phyloP scores from a whole-genome alignment of 2,329 filamentous ascomycete genomes.

The Sporothrix luriei region DNA sequence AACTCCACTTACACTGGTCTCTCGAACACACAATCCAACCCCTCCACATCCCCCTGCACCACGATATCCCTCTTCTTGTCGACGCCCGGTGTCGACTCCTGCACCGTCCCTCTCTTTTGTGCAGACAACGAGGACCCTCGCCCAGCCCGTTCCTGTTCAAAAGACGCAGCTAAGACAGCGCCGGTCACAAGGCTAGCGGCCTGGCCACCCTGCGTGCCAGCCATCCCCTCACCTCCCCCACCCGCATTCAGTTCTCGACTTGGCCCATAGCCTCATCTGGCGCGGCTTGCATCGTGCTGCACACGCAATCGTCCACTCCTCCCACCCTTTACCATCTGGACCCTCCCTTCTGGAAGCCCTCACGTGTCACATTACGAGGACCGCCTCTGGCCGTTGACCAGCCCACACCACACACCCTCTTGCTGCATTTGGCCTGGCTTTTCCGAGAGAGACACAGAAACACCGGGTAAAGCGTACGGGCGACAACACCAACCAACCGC shows the following conservation, averaged over 20 bases:
- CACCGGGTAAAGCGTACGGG: slow-evolving; percentile 12
- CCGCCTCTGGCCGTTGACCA: slow-evolving; percentile 7
- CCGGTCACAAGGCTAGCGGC: slow-evolving; percentile 28
- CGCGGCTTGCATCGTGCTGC: not conserved
- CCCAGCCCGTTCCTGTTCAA: slow-evolving; percentile 30
- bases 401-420: slow-evolving; percentile 25
- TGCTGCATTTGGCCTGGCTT: not conserved
- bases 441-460: not conserved
- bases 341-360: slow-evolving; percentile 26
- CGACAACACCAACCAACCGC: not conserved
- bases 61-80: not conserved
- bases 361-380: slow-evolving; percentile 10
- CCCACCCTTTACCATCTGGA: not conserved
- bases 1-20: slow-evolving; percentile 19
- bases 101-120: slow-evolving; percentile 9
- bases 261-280: slow-evolving; percentile 2
- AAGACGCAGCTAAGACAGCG: slow-evolving; percentile 29
- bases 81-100: not conserved
- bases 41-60: not conserved
- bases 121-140: slow-evolving; percentile 24
- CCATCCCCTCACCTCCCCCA: not conserved
- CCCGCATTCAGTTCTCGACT: slow-evolving; percentile 11
- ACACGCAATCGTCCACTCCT: not conserved
- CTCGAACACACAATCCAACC: not conserved
- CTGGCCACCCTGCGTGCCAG: slow-evolving; percentile 27